Base-by-base conservation (phyloP, 2,329 filamentous ascomycete genomes). In the Onygena corvina region DNA sequence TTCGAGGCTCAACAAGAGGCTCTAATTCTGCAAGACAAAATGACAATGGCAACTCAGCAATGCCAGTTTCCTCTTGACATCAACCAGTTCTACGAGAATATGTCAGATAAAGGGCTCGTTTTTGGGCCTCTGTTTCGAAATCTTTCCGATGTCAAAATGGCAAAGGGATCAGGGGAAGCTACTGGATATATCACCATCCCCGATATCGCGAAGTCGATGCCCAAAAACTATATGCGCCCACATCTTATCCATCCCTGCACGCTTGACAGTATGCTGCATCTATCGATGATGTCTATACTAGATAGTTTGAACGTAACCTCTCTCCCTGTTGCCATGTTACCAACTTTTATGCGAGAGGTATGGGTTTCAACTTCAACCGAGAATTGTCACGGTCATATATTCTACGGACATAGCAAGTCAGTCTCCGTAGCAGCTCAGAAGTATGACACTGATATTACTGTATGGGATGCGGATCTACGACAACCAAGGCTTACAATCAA, bases 221-320 rank as follows among this genome's bases (percentile, higher is more conserved):
- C 65, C 14, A 60, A 62, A 30, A 54, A 56, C 1, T 63, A 58
- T 50, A 53, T 61, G 34, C 59, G 64, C 30, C 49, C 58, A 0
- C 64, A 67, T 49, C 30, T 66, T 3, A 62, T 67, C 16, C 65
- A 68, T 25, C 65, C 65, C 6, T 56, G 59, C 8, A 66, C 64
- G 2, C 57, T 68, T 53, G 64, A 68, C 21, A 61, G 56, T 40
- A 59, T 65, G 52, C 57, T 67, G 12, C 61, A 64, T 31, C 50
- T 59, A 34, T 56, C 60, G 29, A 56, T 64, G 30, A 18, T 44
- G 29, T 57, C 60, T 1, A 52, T 61, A 2, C 49, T 60, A 31
- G 60, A 63, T 38, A 46, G 56, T 29, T 57, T 51, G 6, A 54
- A 57, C 1, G 53, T 55, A 14, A 20, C 53, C 3, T 56, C 52